Conservation (phyloP, 2,329 filamentous ascomycete genomes). For the Penicillium hordei region DNA sequence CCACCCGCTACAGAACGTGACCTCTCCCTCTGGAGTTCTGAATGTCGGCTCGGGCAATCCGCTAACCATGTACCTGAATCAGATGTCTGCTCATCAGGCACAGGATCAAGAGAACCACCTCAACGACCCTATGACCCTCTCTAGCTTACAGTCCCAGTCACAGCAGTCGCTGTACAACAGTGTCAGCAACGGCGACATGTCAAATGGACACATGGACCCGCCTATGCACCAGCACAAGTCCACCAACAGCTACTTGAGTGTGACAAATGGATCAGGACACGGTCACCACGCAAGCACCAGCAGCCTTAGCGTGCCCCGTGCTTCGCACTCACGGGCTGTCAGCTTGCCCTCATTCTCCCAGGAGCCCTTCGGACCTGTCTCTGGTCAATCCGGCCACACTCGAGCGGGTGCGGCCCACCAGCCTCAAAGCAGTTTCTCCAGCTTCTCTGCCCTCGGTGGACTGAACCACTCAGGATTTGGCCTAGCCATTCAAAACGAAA, state of each 20-base stretch:
- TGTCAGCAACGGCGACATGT: slow-evolving; percentile 64
- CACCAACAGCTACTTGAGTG: slow-evolving; percentile 62
- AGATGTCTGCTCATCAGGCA: slow-evolving; percentile 60
- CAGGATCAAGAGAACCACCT: slow-evolving; percentile 65
- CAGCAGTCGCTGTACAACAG: slow-evolving; percentile 80
- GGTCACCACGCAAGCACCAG: slow-evolving; percentile 69
- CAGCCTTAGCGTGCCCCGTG: slow-evolving; percentile 53
- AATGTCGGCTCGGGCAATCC: slow-evolving; percentile 81
- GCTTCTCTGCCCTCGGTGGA: slow-evolving; percentile 59
- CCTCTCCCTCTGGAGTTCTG: slow-evolving; percentile 69
- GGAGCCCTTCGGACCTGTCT: slow-evolving; percentile 52
- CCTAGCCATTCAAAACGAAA: slow-evolving; percentile 59
- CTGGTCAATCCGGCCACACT: slow-evolving; percentile 35
- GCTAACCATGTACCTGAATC: slow-evolving; percentile 87
- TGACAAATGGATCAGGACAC: slow-evolving; percentile 60
- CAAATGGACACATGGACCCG: slow-evolving; percentile 53
- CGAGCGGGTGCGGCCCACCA: slow-evolving; percentile 42
- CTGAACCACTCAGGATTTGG: slow-evolving; percentile 59
- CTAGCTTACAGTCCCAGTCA: slow-evolving; percentile 60
- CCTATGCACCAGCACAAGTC: slow-evolving; percentile 57
- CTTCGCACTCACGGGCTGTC: slow-evolving; percentile 75
- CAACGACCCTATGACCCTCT: slow-evolving; percentile 43
- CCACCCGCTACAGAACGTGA: slow-evolving; percentile 55
- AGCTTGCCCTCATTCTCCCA: slow-evolving; percentile 76
- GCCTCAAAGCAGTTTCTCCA: slow-evolving; percentile 55